A percentile compares a stretch with the other conserved stretches of the same genome.
These are phyloP conservation scores for Ramalina peruviana DNA, from an alignment of 495 filamentous ascomycete species.

Conservation along the genomic window DNA sequence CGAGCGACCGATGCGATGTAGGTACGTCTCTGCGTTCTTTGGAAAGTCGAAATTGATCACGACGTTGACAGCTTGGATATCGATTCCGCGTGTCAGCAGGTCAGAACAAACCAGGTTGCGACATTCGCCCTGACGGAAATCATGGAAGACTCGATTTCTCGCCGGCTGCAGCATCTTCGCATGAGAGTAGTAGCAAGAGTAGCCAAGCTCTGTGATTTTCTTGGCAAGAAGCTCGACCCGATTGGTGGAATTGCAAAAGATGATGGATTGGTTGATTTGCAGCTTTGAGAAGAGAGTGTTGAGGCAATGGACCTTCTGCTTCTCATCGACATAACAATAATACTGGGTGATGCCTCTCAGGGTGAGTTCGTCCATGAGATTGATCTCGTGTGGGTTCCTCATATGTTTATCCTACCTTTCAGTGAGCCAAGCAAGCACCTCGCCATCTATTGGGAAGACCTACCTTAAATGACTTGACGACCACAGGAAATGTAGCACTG, in stretches of 20 bases:
- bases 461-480: conserved; percentile 90
- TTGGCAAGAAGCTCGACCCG: conserved; percentile 94
- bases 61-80: conserved; percentile 98
- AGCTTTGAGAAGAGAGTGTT: conserved; percentile 98
- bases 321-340: conserved; percentile 98
- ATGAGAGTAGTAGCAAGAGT: conserved; percentile 99
- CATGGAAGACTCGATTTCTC: conserved; percentile 96
- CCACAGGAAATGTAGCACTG: conserved; percentile 89
- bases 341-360: conserved; percentile 97
- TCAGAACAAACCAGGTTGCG: conserved; percentile 98
- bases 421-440: conserved; percentile 1
- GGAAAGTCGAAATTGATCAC: conserved; percentile 99
- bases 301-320: conserved; percentile 96
- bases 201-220: conserved; percentile 97
- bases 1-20: conserved; percentile 95
- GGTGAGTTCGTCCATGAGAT: conserved; percentile 98
- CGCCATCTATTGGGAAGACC: neutral
- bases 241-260: conserved; percentile 99
- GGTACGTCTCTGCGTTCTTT: conserved; percentile 98
- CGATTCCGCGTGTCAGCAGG: conserved; percentile 93
- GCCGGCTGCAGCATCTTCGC: conserved; percentile 96
- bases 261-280: conserved; percentile 99
- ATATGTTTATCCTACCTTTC: conserved; percentile 72
- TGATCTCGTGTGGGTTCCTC: conserved; percentile 91
- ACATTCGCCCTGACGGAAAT: conserved; percentile 95